These are phyloP conservation scores for Cordyceps cateniannulata DNA, from an alignment of 2,329 filamentous ascomycete species.

Conservation along the genomic window DNA sequence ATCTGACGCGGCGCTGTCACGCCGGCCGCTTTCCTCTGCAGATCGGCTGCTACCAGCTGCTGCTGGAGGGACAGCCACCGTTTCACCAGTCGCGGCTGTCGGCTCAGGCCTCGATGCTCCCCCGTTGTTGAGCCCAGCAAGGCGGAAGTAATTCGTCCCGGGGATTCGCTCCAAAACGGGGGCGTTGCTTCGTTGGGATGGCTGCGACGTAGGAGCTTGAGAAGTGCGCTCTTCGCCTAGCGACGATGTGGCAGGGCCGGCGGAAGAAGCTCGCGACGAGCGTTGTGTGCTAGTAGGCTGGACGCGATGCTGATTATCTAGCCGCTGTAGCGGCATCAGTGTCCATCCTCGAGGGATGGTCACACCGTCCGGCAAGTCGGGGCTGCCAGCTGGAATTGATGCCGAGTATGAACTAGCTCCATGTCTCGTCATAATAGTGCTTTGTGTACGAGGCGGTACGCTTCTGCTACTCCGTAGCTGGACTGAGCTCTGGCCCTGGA, in stretches of 20 bases:
- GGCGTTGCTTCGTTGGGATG: constrained; percentile 32
- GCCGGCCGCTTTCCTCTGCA: not conserved
- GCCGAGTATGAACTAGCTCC: constrained; percentile 37
- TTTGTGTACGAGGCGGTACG: constrained; percentile 16
- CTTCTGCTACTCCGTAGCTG: constrained; percentile 1
- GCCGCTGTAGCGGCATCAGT: constrained; percentile 52
- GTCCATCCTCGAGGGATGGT: constrained; percentile 60
- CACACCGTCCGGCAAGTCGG: constrained; percentile 58
- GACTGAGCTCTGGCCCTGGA: not conserved
- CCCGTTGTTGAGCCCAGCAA: not conserved
- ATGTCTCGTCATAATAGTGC: constrained; percentile 42
- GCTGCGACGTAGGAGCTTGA: constrained; percentile 27
- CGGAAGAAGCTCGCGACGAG: constrained; percentile 7
- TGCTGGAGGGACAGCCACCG: constrained; percentile 26
- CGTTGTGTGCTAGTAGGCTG: not conserved
- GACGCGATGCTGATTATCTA: constrained; percentile 30
- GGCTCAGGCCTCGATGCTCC: not conserved
- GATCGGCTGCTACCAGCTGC: not conserved
- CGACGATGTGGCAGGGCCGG: constrained; percentile 6
- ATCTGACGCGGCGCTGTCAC: constrained; percentile 1
- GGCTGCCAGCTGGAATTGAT: constrained; percentile 52
- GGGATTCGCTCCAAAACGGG: constrained; percentile 5
- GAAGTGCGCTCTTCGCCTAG: not conserved
- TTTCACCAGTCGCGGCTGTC: not conserved
- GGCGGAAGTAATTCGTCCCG: constrained; percentile 2